Evolutionary conservation across 345 rosid species (phyloP).

Genomic region (Turritis glabra): DNA sequence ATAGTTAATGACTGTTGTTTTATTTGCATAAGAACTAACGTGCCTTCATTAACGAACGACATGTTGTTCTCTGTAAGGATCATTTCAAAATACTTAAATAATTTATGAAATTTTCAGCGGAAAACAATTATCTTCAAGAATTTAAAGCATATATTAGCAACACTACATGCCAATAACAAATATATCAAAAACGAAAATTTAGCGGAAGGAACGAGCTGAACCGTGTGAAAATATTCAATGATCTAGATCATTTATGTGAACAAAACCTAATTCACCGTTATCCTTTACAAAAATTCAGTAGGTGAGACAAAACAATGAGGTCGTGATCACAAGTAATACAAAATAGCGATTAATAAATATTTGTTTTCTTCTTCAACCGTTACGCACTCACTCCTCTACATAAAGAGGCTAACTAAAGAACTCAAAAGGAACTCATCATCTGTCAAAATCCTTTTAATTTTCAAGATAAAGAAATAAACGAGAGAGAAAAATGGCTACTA

Average conservation of each 20-base stretch:
- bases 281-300: background rate
- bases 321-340: constrained; percentile 20
- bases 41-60: background rate
- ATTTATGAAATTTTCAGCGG: background rate
- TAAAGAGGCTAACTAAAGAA: background rate
- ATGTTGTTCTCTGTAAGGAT: too few species aligned
- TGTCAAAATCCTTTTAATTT: background rate
- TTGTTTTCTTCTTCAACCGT: constrained; percentile 8
- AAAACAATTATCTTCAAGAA: background rate
- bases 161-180: constrained; percentile 2
- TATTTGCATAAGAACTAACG: background rate
- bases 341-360: constrained; percentile 14
- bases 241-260: background rate
- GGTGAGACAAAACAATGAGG: constrained; percentile 9
- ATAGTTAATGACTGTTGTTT: too few species aligned
- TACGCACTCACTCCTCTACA: constrained; percentile 15
- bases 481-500: constrained; percentile 1
- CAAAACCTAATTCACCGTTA: background rate
- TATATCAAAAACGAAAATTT: background rate
- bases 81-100: background rate
- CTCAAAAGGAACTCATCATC: constrained; percentile 11
- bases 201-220: background rate
- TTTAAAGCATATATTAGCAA: too few species aligned
- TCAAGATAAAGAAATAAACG: background rate
- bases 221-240: background rate